Evolutionary conservation across 345 rosid species (phyloP), one percentile per base, ranked within the genome.

Genomic region (Salix purpurea): DNA sequence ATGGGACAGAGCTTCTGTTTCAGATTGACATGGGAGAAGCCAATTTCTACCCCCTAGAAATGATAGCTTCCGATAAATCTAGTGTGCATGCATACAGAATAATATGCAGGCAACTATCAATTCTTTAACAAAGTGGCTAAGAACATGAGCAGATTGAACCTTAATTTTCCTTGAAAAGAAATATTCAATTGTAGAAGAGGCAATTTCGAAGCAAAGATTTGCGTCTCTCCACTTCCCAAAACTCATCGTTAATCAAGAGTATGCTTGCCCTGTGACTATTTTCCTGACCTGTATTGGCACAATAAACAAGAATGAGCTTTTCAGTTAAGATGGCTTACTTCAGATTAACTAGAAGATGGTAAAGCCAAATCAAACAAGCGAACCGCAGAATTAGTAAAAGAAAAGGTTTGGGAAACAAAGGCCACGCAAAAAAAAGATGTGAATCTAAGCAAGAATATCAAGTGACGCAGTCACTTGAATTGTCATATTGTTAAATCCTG

Each of bases 261-360:
- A 87, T 26, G 86, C 89, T 78, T 92, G 94, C 79, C 91, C 81
- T 67, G 85, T 72, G 81, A 91, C 89, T 78, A 81, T 85, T 80
- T 82, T 90, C 83, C 88, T 93, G 65, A 85, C 95, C 98, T 93
- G 90, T 70, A 77, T 78, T 37, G 62, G 24, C 76, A 64, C 4
- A 71, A 21, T 2, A 16, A 58, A 21, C 12, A 68, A 52, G 65
- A 76, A 44, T 74, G 58, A 78, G 69, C 36, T 26, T 70, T 71
- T 75, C 62, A 42, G 46, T 62, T n/a, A 62, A 34, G 24, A 76
- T 26, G 54, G 75, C 28, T 66, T 18, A 18, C 67, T 65, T 28
- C 36, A 30, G 37, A 28, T 16, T 30, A 65, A 6, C 12, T 32
- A 26, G 64, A 11, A 72, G 60, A 15, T 23, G 56, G 16, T 52